Evolutionary conservation across 2,329 filamentous ascomycete genomes (phyloP).

Genomic region (Phialocephala sp.): DNA sequence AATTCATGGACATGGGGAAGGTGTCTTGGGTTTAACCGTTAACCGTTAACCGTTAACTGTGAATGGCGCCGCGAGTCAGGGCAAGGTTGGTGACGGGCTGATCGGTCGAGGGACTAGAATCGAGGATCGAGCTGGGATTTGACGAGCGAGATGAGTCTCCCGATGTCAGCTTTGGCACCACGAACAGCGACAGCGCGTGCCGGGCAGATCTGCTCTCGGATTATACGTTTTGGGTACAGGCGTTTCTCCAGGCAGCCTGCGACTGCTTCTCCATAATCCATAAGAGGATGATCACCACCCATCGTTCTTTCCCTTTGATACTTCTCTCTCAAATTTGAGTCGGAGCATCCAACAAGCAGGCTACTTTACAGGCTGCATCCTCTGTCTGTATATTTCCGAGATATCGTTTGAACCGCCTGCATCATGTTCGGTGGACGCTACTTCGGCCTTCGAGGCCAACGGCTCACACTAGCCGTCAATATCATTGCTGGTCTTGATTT

Average conservation of each 20-base stretch:
- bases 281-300: constrained; percentile 11
- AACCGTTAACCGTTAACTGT: no score
- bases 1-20: background rate
- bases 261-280: background rate
- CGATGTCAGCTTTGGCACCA: constrained; percentile 4
- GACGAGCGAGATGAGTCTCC: constrained; percentile 8
- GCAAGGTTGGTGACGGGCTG: background rate
- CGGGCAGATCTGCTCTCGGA: constrained; percentile 15
- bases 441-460: constrained; percentile 68
- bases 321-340: background rate
- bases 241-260: background rate
- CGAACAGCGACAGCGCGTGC: background rate
- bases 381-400: constrained; percentile 1
- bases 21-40: no score
- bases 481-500: constrained; percentile 77
- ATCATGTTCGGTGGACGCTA: constrained; percentile 47
- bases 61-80: constrained; percentile 1
- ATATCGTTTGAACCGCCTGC: background rate
- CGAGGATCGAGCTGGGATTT: constrained; percentile 5
- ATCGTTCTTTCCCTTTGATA: background rate
- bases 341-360: background rate
- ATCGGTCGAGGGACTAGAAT: background rate
- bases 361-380: no score
- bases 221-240: constrained; percentile 13
- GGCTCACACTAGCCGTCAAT: constrained; percentile 72